phyloP scores from a whole-genome alignment of 768 basidiomycete genomes.

The Galerina marginata region DNA sequence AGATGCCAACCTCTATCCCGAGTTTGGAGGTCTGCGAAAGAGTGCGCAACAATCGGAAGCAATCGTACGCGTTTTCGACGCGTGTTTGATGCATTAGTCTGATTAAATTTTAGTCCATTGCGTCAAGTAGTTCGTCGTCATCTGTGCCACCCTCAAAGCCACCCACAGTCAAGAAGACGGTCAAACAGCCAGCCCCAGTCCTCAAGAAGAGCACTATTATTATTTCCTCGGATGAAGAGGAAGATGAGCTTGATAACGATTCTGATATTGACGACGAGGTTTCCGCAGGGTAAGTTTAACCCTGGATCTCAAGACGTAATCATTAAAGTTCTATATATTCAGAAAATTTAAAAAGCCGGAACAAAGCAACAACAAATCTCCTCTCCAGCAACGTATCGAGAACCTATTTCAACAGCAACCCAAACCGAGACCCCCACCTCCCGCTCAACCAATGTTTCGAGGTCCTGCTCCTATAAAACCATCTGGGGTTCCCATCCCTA shows the following conservation, averaged over 20 bases:
- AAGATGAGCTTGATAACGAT: constrained; percentile 24
- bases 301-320: constrained; percentile 3
- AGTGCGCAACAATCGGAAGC: constrained; percentile 23
- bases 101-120: constrained; percentile 28
- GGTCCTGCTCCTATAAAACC: constrained; percentile 14
- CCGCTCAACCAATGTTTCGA: background rate
- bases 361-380: background rate
- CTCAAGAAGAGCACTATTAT: constrained; percentile 29
- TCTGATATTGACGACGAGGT: constrained; percentile 13
- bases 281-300: constrained; percentile 13
- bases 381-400: constrained; percentile 4
- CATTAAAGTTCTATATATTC: constrained; percentile 1
- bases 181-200: constrained; percentile 5
- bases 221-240: constrained; percentile 45
- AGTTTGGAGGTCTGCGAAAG: constrained; percentile 31
- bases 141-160: constrained; percentile 16
- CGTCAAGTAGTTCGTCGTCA: constrained; percentile 29
- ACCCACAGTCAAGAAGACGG: constrained; percentile 4
- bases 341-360: constrained; percentile 9
- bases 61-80: constrained; percentile 30
- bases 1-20: constrained; percentile 38
- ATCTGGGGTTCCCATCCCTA: constrained; percentile 26
- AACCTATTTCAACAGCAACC: background rate
- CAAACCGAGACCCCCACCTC: background rate
- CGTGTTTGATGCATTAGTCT: background rate